phyloP scores from a whole-genome alignment of 2,329 filamentous ascomycete species.

The Colletotrichum sp. region DNA sequence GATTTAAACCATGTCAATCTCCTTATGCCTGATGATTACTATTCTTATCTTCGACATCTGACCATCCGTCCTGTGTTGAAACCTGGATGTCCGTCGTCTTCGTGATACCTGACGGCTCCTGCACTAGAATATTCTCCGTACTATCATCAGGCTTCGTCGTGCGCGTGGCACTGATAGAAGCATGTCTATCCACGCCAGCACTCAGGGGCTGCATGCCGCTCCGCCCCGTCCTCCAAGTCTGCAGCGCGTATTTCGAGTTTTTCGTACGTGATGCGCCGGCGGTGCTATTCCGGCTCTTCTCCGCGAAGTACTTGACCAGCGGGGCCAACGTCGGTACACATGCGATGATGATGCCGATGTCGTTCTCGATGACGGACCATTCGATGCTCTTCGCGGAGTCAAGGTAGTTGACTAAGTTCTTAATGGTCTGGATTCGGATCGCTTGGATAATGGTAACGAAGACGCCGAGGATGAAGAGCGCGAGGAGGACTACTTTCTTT shows the following conservation, averaged over 20 bases:
- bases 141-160: slow-evolving; percentile 4
- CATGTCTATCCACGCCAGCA: background rate
- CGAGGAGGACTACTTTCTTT: slow-evolving; percentile 45
- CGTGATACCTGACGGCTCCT: background rate
- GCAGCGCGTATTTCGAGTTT: slow-evolving; percentile 28
- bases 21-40: background rate
- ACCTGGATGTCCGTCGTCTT: background rate
- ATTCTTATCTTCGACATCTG: background rate
- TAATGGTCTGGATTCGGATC: slow-evolving; percentile 55
- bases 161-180: background rate
- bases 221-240: slow-evolving; percentile 26
- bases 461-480: slow-evolving; percentile 52
- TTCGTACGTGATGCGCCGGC: background rate
- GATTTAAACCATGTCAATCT: too few relatives aligned
- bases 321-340: slow-evolving; percentile 49
- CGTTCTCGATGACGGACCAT: slow-evolving; percentile 51
- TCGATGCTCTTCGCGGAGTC: slow-evolving; percentile 46
- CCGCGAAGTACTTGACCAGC: slow-evolving; percentile 39
- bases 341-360: slow-evolving; percentile 46
- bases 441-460: slow-evolving; percentile 57
- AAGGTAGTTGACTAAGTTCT: slow-evolving; percentile 45
- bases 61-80: background rate
- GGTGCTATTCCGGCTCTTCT: slow-evolving; percentile 26
- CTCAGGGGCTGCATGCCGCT: slow-evolving; percentile 24
- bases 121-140: slow-evolving; percentile 8